Evolutionary conservation across 2,329 filamentous ascomycete genomes (phyloP).

Genomic region (Corinectria fuckeliana): DNA sequence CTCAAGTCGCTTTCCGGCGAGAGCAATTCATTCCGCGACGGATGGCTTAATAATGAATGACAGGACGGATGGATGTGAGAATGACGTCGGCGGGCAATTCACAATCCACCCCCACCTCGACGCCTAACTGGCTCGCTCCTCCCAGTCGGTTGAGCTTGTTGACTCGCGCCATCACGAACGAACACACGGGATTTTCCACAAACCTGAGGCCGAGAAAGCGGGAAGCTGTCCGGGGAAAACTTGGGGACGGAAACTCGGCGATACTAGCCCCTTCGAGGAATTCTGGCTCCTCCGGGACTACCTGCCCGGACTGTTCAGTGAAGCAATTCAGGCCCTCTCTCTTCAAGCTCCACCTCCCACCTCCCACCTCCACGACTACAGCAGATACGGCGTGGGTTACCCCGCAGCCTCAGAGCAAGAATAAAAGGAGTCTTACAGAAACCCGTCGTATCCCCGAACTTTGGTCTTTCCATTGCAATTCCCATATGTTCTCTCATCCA

Average conservation of each 20-base stretch:
- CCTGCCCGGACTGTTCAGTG: neutral
- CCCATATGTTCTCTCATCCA: neutral
- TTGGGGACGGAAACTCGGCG: slow-evolving; percentile 6
- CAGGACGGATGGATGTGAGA: neutral
- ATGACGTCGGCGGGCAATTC: neutral
- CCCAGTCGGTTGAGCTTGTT: too few species aligned
- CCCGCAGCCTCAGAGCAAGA: neutral
- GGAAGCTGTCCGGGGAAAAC: too few species aligned
- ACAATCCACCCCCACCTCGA: neutral
- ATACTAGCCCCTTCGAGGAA: slow-evolving; percentile 11
- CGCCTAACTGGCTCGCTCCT: too few species aligned
- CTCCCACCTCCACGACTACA: neutral
- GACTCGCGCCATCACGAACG: too few species aligned
- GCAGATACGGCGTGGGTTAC: neutral
- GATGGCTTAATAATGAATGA: neutral
- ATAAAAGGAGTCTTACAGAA: slow-evolving; percentile 9
- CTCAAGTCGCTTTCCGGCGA: neutral
- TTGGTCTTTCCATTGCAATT: neutral
- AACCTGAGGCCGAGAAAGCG: neutral
- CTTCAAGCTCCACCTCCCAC: neutral
- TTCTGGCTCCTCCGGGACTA: neutral
- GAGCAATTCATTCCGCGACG: neutral
- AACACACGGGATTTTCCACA: neutral
- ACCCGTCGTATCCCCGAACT: neutral
- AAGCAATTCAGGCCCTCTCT: neutral